A percentile compares a stretch with the other conserved stretches of the same genome.
Conservation (phyloP, 2,329 filamentous ascomycete genomes). For the Uncinocarpus reesii region DNA sequence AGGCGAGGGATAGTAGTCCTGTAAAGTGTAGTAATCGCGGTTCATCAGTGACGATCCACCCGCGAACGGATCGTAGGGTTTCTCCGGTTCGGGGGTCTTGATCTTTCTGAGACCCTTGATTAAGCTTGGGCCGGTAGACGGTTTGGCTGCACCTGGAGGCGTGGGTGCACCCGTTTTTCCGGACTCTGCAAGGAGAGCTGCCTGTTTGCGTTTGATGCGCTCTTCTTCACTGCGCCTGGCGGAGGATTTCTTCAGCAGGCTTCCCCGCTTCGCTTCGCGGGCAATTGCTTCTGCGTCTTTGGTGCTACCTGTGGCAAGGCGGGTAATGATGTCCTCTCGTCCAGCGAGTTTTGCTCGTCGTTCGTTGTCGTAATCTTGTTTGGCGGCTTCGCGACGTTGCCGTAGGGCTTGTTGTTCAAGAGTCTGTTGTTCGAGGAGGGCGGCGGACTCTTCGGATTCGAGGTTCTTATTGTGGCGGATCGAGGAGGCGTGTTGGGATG, state of each 20-base stretch:
- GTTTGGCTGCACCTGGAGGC: conserved; percentile 8
- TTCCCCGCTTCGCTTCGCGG: conserved; percentile 46
- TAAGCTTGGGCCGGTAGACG: conserved; percentile 35
- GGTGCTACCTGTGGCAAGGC: conserved; percentile 51
- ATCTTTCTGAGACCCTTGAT: conserved; percentile 71
- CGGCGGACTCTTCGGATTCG: conserved; percentile 39
- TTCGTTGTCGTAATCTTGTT: conserved; percentile 61
- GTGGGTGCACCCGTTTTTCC: conserved; percentile 18
- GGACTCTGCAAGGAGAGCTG: conserved; percentile 26
- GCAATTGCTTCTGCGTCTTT: conserved; percentile 49
- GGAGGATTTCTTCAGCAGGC: conserved; percentile 60
- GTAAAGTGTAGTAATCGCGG: conserved; percentile 59
- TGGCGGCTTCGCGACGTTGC: conserved; percentile 52
- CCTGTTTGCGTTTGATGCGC: conserved; percentile 38
- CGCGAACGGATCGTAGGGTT: conserved; percentile 80
- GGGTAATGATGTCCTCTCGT: conserved; percentile 59
- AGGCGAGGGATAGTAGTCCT: conserved; percentile 61
- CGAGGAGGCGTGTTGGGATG: conserved; percentile 56
- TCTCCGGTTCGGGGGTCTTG: conserved; percentile 52
- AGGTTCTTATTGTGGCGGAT: conserved; percentile 44
- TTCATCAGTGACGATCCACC: conserved; percentile 53
- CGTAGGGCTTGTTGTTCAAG: conserved; percentile 58
- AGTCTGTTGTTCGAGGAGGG: conserved; percentile 39
- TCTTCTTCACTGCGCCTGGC: conserved; percentile 47
- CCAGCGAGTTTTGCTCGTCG: conserved; percentile 53